These are phyloP conservation scores for Amanita pallidorosea DNA, from an alignment of 768 basidiomycete species.

Conservation along the genomic window DNA sequence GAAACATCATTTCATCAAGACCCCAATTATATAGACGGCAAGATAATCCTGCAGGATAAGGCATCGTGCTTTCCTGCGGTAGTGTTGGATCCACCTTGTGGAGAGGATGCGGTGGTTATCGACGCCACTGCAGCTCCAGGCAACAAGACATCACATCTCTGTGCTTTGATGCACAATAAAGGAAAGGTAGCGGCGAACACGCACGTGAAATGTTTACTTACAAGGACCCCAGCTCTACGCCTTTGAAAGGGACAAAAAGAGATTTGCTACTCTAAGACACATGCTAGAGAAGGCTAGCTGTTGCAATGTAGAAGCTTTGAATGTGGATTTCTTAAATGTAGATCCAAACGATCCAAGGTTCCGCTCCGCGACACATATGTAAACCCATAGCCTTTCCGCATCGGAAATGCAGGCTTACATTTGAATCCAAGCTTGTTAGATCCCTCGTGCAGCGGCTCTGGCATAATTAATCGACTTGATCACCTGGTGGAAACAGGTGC, in stretches of 20 bases:
- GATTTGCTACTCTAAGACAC: constrained; percentile 71
- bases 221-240: constrained; percentile 53
- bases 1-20: constrained; percentile 58
- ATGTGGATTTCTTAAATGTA: constrained; percentile 77
- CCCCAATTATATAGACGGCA: constrained; percentile 62
- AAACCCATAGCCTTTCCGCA: constrained; percentile 16
- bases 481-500: constrained; percentile 68
- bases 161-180: constrained; percentile 74
- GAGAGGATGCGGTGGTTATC: constrained; percentile 50
- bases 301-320: constrained; percentile 63
- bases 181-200: constrained; percentile 49
- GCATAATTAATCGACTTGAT: constrained; percentile 85
- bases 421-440: constrained; percentile 61
- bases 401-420: neutral
- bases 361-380: constrained; percentile 78
- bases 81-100: constrained; percentile 65
- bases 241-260: constrained; percentile 77
- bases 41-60: constrained; percentile 92
- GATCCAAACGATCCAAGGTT: constrained; percentile 59
- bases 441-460: constrained; percentile 93
- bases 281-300: constrained; percentile 87
- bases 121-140: constrained; percentile 97
- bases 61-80: constrained; percentile 94
- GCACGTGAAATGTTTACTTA: neutral
- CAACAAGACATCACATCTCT: constrained; percentile 93